Base-by-base conservation (phyloP, 768 basidiomycete genomes). In the Russula brevipes region DNA sequence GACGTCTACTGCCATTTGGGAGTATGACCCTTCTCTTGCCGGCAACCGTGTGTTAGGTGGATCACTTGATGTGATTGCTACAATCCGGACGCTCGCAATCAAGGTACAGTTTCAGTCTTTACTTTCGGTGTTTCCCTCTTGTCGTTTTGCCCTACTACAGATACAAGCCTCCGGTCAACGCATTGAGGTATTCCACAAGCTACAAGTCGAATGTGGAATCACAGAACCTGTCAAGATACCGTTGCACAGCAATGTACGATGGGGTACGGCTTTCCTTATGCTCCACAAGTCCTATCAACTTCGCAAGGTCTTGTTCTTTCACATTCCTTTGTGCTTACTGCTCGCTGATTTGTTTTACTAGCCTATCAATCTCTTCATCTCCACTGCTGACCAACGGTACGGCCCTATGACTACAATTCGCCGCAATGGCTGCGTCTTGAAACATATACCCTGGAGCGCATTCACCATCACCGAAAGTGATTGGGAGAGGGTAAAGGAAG, bases 351-450 rank as follows among this genome's bases (percentile, higher is more conserved):
- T 49, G 9, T 31, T 6, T 49, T 19, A 11, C 30, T 39, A 56
- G 55, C 17, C 55, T 11, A 46, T 56, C n/a, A 56, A 56, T 12
- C 55, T 56, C n/a, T 57, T 57, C 19, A n/a, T n/a, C n/a, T n/a
- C n/a, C n/a, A n/a, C 17, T 2, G 44, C 56, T 4, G 45, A 57
- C 4, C 19, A 46, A 3, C 44, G 2, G 1, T 59, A 59, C 51
- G 57, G 57, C 11, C 57, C 50, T 0, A 59, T 59, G 11, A 59
- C 39, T 0, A 51, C 49, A 17, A 31, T 59, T 10, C 31, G 50
- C n/a, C n/a, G 12, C 7, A 31, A 44, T 5, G 51, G 51, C 1
- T 19, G 7, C 0, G 4, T 59, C 10, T 14, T 45, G 5, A 59
- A 59, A 7, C n/a, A 59, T 12, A 44, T 59, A 1, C 33, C 51